Evolutionary conservation across 129 eudicot species (phyloP).

Genomic region (Centrapalus pauciflorus): DNA sequence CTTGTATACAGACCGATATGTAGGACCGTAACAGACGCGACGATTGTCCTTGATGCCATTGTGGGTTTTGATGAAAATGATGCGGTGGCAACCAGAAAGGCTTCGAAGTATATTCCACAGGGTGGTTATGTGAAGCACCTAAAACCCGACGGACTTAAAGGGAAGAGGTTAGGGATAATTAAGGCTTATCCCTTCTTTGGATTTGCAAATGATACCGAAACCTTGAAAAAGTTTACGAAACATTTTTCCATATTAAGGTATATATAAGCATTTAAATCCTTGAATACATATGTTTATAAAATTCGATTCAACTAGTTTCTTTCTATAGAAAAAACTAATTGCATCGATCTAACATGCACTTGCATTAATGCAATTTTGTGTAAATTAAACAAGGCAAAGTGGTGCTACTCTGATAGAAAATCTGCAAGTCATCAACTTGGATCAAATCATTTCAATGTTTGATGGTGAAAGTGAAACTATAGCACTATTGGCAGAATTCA

Average conservation of each 20-base stretch:
- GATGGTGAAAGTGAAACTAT: constrained; percentile 33
- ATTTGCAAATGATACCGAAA: constrained; percentile 24
- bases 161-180: constrained; percentile 52
- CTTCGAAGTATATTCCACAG: constrained; percentile 48
- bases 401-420: constrained; percentile 57
- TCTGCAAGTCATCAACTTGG: constrained; percentile 34
- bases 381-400: constrained; percentile 30
- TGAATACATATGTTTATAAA: neutral
- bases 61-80: constrained; percentile 65
- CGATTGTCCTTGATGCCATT: constrained; percentile 52
- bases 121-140: constrained; percentile 62
- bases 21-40: constrained; percentile 63
- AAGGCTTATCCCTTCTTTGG: constrained; percentile 34
- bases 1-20: constrained; percentile 46
- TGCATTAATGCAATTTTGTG: neutral
- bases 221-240: constrained; percentile 32
- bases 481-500: constrained; percentile 45
- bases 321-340: neutral
- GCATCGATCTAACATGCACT: neutral
- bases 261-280: neutral
- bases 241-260: constrained; percentile 55
- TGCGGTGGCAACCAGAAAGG: constrained; percentile 43
- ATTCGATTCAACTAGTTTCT: neutral
- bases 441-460: constrained; percentile 20
- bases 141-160: constrained; percentile 41